Evolutionary conservation across 2,329 filamentous ascomycete genomes (phyloP), one percentile per base, ranked within the genome.

Genomic region (Clarireedia monteithiana): DNA sequence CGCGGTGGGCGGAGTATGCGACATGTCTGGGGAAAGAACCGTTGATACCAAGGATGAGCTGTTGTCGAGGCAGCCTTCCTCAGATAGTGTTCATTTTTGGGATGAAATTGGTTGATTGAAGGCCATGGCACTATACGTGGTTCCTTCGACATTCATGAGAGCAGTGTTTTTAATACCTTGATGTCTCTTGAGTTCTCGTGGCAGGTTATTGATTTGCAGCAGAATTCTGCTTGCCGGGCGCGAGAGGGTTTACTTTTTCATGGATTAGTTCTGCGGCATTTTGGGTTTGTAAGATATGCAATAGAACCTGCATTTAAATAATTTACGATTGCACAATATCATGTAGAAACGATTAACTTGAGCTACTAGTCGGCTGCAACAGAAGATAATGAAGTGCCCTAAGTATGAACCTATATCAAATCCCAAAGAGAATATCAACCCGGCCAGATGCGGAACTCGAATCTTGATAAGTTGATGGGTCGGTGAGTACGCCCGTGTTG

Each of bases 241-340:
- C 60, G 64, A 64, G 58, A 60, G 65, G 60, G 59, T 60, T 65
- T 62, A 62, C 48, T 49, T 58, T 64, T 46, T 50, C 36, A 55
- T 50, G 63, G 59, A 61, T 59, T 63, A 60, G 61, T 65, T 26
- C 62, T 67, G 62, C 60, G 53, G 66, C 65, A 68, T 68, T 65
- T 63, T 65, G 64, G 66, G 61, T 45, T 45, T 69, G 68, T 69
- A 68, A 54, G 65, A 68, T 69, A 69, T 64, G 67, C 64, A 64
- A 69, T 69, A 69, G 67, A 69, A 64, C 62, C 67, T 44, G 50
- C 51, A 53, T 50, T 49, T 53, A 49, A 50, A 56, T 53, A 53
- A 34, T 50, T 17, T 7, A 27, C 36, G 14, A 36, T 56, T 52
- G 15, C 30, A 34, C 30, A 34, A 34, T 34, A 34, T 34, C 30